Base-by-base conservation (phyloP, 768 basidiomycete species). In the Steccherinum ochraceum region DNA sequence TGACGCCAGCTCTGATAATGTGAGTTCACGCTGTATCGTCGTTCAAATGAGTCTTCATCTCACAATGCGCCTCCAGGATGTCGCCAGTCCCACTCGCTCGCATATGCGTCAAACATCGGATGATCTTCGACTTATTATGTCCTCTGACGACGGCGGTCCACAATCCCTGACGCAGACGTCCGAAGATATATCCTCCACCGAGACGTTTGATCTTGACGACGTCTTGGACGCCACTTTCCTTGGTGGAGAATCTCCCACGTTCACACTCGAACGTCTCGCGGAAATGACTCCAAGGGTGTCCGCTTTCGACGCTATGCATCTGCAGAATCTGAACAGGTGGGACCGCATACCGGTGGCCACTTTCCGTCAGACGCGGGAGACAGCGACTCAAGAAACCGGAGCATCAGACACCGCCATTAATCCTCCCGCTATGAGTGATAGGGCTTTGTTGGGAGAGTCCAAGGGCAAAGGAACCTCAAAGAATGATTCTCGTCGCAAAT, bases 141-240 rank as follows among this genome's bases (percentile, higher is more conserved):
- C 71, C 3, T 69, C 71, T 35, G 72, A 72, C 44, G 73, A 72
- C 20, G 56, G 61, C 21, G 57, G 50, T 26, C 50, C 61, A 26
- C 51, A 48, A 0, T 58, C 57, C 10, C 59, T 56, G 35, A 60
- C 66, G 44, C 64, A 62, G 45, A 63, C 63, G 30, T 65, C 67
- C 16, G 65, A 72, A 3, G 69, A 72, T 12, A 63, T 68, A 21
- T 61, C 64, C 23, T 69, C 76, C 21, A 67, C 79, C 12, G 41
- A 43, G 5, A 71, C 79, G 11, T 79, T 86, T 41, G 76, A 78
- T 53, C 74, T 91, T 19, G 80, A 87, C 58, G 89, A 91, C 57
- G 87, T 91, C 16, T 72, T 91, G 27, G 86, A 91, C 51, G 74
- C 82, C 0, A 83, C 88, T 0, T 80, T 86, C 65, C 69, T 89